phyloP scores from a whole-genome alignment of 1,284 basidiomycete genomes.

The Termitomyces sp. region DNA sequence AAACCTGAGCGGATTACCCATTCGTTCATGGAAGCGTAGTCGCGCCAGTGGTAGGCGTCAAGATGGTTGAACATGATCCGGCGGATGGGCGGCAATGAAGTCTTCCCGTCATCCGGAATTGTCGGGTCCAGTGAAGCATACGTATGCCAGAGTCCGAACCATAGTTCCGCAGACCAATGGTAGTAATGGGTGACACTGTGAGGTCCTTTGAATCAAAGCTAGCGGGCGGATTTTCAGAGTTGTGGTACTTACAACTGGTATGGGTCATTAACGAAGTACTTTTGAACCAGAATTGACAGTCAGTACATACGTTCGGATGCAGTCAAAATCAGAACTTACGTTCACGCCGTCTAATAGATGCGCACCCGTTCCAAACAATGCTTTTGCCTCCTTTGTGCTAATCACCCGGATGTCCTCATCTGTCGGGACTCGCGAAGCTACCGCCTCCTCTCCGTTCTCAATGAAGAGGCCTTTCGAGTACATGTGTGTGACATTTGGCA shows the following conservation, averaged over 20 bases:
- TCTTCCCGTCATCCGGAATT: slow-evolving; percentile 61
- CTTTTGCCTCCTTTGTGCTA: slow-evolving; percentile 59
- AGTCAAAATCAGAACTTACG: slow-evolving; percentile 35
- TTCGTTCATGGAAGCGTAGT: slow-evolving; percentile 81
- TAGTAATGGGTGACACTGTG: slow-evolving; percentile 73
- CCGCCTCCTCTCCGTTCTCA: slow-evolving; percentile 39
- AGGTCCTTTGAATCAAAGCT: slow-evolving; percentile 4
- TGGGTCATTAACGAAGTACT: slow-evolving; percentile 80
- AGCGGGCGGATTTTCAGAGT: background rate
- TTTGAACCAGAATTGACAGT: slow-evolving; percentile 3
- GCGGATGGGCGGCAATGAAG: slow-evolving; percentile 65
- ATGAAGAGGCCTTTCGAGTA: slow-evolving; percentile 54
- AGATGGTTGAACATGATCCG: slow-evolving; percentile 73
- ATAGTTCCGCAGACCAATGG: slow-evolving; percentile 84
- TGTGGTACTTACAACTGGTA: slow-evolving; percentile 65
- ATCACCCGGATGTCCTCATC: slow-evolving; percentile 78
- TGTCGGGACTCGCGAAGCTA: slow-evolving; percentile 53
- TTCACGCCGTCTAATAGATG: slow-evolving; percentile 62
- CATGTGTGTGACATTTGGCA: slow-evolving; percentile 54
- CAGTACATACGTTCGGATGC: slow-evolving; percentile 1
- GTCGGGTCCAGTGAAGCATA: slow-evolving; percentile 75
- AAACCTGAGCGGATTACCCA: slow-evolving; percentile 73
- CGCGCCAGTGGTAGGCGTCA: slow-evolving; percentile 76
- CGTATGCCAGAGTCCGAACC: slow-evolving; percentile 85
- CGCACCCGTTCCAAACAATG: slow-evolving; percentile 63